Base-by-base conservation (phyloP, 805 yeast species). In the Wickerhamiella hasegawae region DNA sequence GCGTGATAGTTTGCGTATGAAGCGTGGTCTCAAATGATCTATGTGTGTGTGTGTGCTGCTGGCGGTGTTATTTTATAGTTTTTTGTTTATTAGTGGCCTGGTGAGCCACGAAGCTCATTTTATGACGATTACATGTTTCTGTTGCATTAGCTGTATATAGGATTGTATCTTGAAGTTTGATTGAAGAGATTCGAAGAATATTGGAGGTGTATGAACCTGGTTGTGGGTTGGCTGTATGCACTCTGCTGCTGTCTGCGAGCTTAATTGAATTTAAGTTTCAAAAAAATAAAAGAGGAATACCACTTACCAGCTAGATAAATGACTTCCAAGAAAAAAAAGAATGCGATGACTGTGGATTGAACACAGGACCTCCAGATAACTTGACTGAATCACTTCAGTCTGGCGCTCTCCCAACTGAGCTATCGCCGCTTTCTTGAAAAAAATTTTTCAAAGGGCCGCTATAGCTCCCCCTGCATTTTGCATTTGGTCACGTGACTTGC, bases 281-380 rank as follows among this genome's bases (percentile, higher is more conserved):
- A 21, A 21, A 21, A 11, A 21, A 21, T 21, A 6, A 6, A 21
- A 21, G 24, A 21, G 11, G 11, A 8, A 21, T 8, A 21, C 6
- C 6, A 8, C 24, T 21, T n/a, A n/a, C n/a, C n/a, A n/a, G n/a
- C n/a, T n/a, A n/a, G n/a, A n/a, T n/a, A n/a, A n/a, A n/a, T n/a
- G n/a, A n/a, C n/a, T n/a, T n/a, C n/a, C n/a, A n/a, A n/a, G n/a
- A n/a, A 21, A 12, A 36, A 24, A 34, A 40, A 23, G 31, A 34
- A 31, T 52, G 58, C 53, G 56, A 52, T 33, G 43, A 48, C 53
- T 71, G 78, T 69, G 79, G 79, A 71, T 72, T 76, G 79, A 73
- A 73, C 78, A 69, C 78, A 71, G 74, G 78, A 73, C 79, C 79
- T 73, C 67, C 77, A 72, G 76, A 71, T 71, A 16, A 19, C 36